Percentiles rank a stretch among this genome's conserved stretches.
Evolutionary conservation across 116 monocot genomes (phyloP).

Genomic region (Iris pallida): DNA sequence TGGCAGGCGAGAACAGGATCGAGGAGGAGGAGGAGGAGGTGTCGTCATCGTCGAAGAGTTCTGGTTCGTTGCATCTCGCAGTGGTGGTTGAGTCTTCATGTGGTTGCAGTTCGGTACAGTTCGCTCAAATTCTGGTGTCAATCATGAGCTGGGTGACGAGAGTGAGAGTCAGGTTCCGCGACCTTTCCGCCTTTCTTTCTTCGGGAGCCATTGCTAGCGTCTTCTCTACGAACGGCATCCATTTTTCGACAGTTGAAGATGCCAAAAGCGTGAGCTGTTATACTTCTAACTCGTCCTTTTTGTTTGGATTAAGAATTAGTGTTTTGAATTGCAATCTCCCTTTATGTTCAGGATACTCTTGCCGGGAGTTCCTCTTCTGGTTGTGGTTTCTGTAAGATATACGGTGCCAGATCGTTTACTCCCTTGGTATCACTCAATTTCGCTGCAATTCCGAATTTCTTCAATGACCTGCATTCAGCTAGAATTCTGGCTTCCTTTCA

Average conservation of each 20-base stretch:
- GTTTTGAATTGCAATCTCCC: too few relatives aligned
- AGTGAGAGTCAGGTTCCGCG: constrained; percentile 21
- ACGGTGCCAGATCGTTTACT: constrained; percentile 19
- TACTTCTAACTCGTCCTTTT: constrained; percentile 3
- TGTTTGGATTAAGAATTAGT: neutral
- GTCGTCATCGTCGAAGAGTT: too few relatives aligned
- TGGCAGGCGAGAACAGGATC: neutral
- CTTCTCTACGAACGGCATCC: constrained; percentile 55
- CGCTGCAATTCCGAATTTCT: constrained; percentile 36
- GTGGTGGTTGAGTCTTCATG: constrained; percentile 45
- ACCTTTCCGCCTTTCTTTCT: constrained; percentile 37
- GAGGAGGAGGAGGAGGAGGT: too few relatives aligned
- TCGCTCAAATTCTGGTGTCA: constrained; percentile 44
- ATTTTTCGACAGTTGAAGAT: constrained; percentile 47
- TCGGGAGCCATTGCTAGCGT: constrained; percentile 25
- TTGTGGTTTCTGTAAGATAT: constrained; percentile 34
- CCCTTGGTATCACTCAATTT: constrained; percentile 36
- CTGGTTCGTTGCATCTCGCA: constrained; percentile 17
- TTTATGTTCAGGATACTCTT: constrained; percentile 19
- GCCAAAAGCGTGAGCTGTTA: constrained; percentile 42
- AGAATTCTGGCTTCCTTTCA: constrained; percentile 20
- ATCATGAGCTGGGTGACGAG: constrained; percentile 47
- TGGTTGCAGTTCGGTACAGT: neutral
- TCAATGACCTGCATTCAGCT: constrained; percentile 26
- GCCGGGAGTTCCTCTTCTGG: constrained; percentile 6